These are phyloP conservation scores for Omphalea diandra DNA, from an alignment of 441 rosid species.

Conservation along the genomic window DNA sequence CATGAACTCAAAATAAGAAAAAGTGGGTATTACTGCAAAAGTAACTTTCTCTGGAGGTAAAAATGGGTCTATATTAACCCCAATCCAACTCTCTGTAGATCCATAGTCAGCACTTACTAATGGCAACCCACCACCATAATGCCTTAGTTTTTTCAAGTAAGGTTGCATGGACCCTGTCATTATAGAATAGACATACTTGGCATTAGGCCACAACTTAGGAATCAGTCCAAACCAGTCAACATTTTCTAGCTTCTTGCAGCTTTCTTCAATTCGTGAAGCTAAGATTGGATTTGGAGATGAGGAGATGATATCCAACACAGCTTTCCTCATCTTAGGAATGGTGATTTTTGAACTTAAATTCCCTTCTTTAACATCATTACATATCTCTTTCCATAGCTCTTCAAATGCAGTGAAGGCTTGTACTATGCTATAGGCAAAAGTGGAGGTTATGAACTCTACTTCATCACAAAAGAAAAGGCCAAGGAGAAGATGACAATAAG, in stretches of 20 bases:
- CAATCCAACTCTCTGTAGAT: constrained; percentile 93
- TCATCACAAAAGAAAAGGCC: constrained; percentile 58
- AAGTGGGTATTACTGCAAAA: constrained; percentile 77
- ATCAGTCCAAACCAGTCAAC: constrained; percentile 56
- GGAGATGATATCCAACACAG: constrained; percentile 47
- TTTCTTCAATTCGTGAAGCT: constrained; percentile 46
- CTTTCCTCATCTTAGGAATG: constrained; percentile 43
- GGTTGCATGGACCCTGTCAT: constrained; percentile 92
- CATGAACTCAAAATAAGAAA: constrained; percentile 82
- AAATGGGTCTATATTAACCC: constrained; percentile 74
- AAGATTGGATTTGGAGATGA: constrained; percentile 47
- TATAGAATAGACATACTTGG: constrained; percentile 78
- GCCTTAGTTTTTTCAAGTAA: constrained; percentile 63
- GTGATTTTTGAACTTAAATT: constrained; percentile 53
- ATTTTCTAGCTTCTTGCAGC: constrained; percentile 44
- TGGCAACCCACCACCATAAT: constrained; percentile 60
- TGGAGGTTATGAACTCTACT: constrained; percentile 73
- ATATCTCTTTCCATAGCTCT: constrained; percentile 67
- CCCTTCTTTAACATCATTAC: constrained; percentile 57
- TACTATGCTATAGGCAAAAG: constrained; percentile 75
- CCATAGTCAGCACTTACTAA: constrained; percentile 84
- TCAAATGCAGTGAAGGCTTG: constrained; percentile 71
- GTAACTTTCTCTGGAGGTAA: constrained; percentile 67
- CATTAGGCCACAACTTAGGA: constrained; percentile 77
- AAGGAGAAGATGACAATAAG: constrained; percentile 82